Percentiles rank a stretch among this genome's conserved stretches.
These are phyloP conservation scores for Pythium rhizo-oryzae DNA, from an alignment of 352 stramenopile species.

Conservation along the genomic window DNA sequence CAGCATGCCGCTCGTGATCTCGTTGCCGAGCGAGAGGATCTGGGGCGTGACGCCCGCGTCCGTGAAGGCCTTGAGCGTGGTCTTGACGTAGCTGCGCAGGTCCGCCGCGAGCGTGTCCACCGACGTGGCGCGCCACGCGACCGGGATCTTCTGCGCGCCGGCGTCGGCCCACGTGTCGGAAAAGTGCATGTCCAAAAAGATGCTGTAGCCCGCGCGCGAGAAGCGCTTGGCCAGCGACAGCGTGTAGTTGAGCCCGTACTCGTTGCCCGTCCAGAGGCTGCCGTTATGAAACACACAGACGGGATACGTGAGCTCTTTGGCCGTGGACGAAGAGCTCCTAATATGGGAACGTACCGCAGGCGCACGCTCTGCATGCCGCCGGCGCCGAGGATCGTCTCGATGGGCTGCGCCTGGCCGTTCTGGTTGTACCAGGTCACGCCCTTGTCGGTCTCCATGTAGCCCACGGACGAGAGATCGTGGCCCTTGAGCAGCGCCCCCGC, in stretches of 20 bases:
- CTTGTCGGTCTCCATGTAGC: constrained; percentile 20
- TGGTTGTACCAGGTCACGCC: constrained; percentile 16
- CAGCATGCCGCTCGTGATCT: constrained; percentile 13
- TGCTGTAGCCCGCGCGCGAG: constrained; percentile 3
- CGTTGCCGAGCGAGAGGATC: constrained; percentile 15
- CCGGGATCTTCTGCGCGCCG: constrained; percentile 3
- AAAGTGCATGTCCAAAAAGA: constrained; percentile 15
- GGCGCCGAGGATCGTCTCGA: constrained; percentile 13
- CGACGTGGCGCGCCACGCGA: not conserved
- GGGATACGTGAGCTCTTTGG: not conserved
- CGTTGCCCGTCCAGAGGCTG: constrained; percentile 12
- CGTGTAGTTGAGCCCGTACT: constrained; percentile 17
- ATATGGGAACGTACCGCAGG: not conserved
- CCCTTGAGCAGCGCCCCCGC: constrained; percentile 4
- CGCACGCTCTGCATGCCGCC: constrained; percentile 17
- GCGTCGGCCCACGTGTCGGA: constrained; percentile 15
- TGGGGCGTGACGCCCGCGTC: constrained; percentile 2
- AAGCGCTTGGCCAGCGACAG: constrained; percentile 14
- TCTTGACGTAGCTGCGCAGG: constrained; percentile 9
- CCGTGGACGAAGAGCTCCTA: not conserved
- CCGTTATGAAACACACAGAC: not conserved
- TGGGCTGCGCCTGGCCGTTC: constrained; percentile 7
- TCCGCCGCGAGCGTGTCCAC: constrained; percentile 1
- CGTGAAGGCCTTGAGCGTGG: constrained; percentile 14
- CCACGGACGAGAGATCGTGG: constrained; percentile 19